Evolutionary conservation across 2,329 filamentous ascomycete species (phyloP).

Genomic region (Ceratocystis ficicola): DNA sequence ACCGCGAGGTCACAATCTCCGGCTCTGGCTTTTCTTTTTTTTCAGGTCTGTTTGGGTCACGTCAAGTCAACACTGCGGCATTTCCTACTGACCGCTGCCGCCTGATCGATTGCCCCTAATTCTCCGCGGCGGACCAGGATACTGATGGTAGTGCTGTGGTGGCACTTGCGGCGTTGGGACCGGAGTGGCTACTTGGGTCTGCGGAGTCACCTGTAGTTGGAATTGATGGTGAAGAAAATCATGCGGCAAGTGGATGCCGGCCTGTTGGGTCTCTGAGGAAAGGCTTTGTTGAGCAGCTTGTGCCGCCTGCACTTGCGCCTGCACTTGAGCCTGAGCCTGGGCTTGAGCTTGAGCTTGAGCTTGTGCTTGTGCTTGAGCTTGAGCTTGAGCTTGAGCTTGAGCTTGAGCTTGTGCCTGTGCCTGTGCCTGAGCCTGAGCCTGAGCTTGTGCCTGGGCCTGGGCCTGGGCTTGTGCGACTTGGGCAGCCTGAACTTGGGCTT

Average conservation of each 20-base stretch:
- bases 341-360: slow-evolving; percentile 15
- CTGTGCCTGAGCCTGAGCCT: slow-evolving; percentile 8
- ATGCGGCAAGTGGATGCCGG: slow-evolving; percentile 6
- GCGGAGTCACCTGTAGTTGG: slow-evolving; percentile 17
- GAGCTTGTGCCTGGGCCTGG: background rate
- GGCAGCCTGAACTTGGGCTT: slow-evolving; percentile 19
- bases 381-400: slow-evolving; percentile 8
- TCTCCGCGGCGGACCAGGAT: slow-evolving; percentile 16
- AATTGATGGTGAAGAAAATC: slow-evolving; percentile 21
- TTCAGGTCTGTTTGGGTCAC: too few species aligned
- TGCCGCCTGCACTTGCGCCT: slow-evolving; percentile 20
- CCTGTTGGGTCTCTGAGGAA: slow-evolving; percentile 11
- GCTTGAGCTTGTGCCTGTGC: slow-evolving; percentile 13
- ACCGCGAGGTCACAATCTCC: slow-evolving; percentile 11
- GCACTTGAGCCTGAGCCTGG: slow-evolving; percentile 25
- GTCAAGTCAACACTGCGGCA: background rate
- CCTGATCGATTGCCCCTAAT: background rate
- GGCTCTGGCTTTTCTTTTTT: slow-evolving; percentile 3
- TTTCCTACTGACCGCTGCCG: background rate
- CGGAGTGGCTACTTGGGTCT: slow-evolving; percentile 6
- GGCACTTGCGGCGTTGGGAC: slow-evolving; percentile 14
- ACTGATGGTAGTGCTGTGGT: slow-evolving; percentile 19
- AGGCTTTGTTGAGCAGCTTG: slow-evolving; percentile 23
- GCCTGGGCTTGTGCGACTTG: slow-evolving; percentile 9
- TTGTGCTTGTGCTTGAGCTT: slow-evolving; percentile 13